Conservation (phyloP, 345 rosid species). For the Citrus cavaleriei region DNA sequence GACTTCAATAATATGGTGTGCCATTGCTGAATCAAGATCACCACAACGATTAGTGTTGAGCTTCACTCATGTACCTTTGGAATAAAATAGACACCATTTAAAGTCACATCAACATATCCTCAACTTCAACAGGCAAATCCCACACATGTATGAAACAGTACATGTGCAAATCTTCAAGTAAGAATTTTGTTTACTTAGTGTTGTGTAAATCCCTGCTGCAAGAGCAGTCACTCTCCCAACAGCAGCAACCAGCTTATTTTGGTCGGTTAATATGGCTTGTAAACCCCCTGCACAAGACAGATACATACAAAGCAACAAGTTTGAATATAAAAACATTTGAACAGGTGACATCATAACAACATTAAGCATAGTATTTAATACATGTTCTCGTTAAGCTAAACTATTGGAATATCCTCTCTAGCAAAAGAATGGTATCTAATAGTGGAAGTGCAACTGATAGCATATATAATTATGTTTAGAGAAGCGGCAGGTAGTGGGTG, state of each 20-base stretch:
- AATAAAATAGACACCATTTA: background rate
- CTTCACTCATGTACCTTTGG: slow-evolving; percentile 91
- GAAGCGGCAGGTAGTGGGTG: too few species aligned
- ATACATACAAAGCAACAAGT: slow-evolving; percentile 5
- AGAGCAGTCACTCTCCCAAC: slow-evolving; percentile 96
- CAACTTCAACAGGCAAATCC: background rate
- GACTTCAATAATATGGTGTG: slow-evolving; percentile 84
- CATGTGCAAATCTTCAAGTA: background rate
- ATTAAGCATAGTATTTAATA: slow-evolving; percentile 2
- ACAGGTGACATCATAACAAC: background rate
- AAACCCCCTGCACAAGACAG: slow-evolving; percentile 59
- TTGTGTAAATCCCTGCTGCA: slow-evolving; percentile 89
- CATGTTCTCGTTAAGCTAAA: background rate
- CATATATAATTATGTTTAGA: background rate
- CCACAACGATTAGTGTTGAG: slow-evolving; percentile 91
- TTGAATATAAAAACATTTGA: slow-evolving; percentile 10
- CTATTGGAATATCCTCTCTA: background rate
- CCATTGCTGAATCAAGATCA: slow-evolving; percentile 88
- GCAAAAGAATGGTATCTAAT: slow-evolving; percentile 1
- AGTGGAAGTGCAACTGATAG: background rate
- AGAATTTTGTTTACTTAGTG: slow-evolving; percentile 49
- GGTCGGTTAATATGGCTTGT: slow-evolving; percentile 85
- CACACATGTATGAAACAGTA: background rate
- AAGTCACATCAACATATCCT: background rate
- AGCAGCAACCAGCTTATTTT: slow-evolving; percentile 71